These are phyloP conservation scores for Petrea volubilis DNA, from an alignment of 257 asterid genomes.

Conservation along the genomic window DNA sequence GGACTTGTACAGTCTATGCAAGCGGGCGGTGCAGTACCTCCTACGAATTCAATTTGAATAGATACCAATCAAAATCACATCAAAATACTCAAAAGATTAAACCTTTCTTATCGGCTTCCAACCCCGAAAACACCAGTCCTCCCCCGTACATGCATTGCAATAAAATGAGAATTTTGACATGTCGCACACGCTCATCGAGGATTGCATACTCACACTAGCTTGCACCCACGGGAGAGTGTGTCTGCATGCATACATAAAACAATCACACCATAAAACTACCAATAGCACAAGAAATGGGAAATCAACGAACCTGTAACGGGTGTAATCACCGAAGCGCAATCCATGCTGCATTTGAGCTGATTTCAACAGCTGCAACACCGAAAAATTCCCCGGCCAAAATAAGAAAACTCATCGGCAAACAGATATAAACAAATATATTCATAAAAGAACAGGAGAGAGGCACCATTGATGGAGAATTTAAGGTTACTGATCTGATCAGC, in stretches of 20 bases:
- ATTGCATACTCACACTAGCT: neutral
- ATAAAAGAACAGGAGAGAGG: neutral
- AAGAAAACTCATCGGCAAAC: neutral
- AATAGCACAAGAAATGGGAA: neutral
- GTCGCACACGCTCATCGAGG: neutral
- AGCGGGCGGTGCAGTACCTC: constrained; percentile 93
- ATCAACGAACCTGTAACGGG: constrained; percentile 75
- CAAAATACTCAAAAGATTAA: neutral
- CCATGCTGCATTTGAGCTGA: constrained; percentile 99
- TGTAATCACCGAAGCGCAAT: constrained; percentile 86
- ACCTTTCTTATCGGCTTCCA: neutral
- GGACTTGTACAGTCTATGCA: constrained; percentile 90
- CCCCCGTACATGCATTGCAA: neutral
- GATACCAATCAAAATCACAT: neutral
- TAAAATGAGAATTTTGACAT: neutral
- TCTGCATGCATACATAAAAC: too few relatives aligned
- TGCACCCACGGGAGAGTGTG: neutral
- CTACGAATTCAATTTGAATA: constrained; percentile 37
- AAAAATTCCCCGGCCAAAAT: constrained; percentile 23
- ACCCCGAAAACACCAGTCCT: neutral
- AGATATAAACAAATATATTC: neutral
- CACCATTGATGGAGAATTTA: constrained; percentile 83
- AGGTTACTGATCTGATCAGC: constrained; percentile 62
- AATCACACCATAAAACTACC: too few relatives aligned
- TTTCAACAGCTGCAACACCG: constrained; percentile 89